phyloP scores from a whole-genome alignment of 306 rosid genomes.

The Rosa chinensis region DNA sequence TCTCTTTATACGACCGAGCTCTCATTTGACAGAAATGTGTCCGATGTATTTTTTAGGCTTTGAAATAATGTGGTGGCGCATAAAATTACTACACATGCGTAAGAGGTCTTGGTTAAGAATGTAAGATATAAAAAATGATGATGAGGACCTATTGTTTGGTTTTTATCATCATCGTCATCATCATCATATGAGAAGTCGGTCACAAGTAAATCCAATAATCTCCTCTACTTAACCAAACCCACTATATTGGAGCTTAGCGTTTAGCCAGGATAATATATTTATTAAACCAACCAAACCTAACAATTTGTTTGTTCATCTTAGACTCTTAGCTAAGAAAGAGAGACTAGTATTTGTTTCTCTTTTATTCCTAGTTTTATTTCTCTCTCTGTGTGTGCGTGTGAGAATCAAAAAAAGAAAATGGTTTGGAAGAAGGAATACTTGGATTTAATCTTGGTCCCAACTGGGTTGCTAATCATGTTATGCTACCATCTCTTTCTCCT shows the following conservation, averaged over 20 bases:
- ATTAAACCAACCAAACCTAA: constrained; percentile 6
- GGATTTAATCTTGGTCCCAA: constrained; percentile 18
- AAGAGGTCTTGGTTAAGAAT: no score
- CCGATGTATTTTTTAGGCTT: no score
- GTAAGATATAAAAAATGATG: no score
- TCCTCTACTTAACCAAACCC: constrained; percentile 14
- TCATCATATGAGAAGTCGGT: constrained; percentile 4
- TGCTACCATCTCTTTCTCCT: constrained; percentile 20
- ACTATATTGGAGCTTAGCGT: neutral
- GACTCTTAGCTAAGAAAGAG: constrained; percentile 4
- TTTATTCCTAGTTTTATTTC: neutral
- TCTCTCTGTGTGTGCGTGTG: neutral
- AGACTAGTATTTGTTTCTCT: neutral
- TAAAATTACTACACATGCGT: no score
- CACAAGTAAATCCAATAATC: neutral
- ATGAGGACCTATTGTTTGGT: no score
- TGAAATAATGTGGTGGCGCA: no score
- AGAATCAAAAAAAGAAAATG: constrained; percentile 13
- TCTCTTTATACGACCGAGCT: no score
- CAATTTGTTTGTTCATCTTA: neutral
- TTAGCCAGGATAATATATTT: neutral
- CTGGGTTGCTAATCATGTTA: constrained; percentile 15
- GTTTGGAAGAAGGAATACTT: constrained; percentile 19
- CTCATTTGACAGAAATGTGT: no score
- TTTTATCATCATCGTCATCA: neutral